phyloP scores from a whole-genome alignment of 2,329 filamentous ascomycete genomes.

The Ascosphaera pollenicola region DNA sequence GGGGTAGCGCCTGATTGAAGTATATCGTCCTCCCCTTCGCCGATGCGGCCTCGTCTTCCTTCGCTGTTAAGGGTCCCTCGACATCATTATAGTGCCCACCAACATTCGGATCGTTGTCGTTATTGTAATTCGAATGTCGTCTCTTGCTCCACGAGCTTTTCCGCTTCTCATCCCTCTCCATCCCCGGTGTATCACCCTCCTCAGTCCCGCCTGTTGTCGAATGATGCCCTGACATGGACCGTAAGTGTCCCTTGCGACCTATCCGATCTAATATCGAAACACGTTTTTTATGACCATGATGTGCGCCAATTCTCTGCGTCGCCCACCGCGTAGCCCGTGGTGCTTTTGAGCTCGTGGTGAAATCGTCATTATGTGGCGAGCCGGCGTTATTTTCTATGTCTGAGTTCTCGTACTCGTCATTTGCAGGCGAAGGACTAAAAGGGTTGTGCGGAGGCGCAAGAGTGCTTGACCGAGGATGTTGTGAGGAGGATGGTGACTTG shows the following conservation, averaged over 20 bases:
- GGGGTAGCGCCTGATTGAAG: conserved; percentile 68
- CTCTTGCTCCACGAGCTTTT: conserved; percentile 2
- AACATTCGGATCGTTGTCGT: conserved; percentile 5
- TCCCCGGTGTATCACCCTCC: conserved; percentile 8
- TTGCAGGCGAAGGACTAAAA: too few species aligned
- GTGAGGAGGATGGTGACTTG: too few species aligned
- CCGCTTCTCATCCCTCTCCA: conserved; percentile 6
- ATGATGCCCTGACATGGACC: not conserved
- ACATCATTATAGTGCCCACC: too few species aligned
- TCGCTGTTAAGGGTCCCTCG: conserved; percentile 5
- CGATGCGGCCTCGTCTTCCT: conserved; percentile 11
- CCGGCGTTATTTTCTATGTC: not conserved
- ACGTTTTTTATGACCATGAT: conserved; percentile 58
- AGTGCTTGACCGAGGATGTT: too few species aligned
- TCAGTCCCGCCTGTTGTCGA: conserved; percentile 14
- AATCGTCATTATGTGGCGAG: conserved; percentile 22
- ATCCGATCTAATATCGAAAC: conserved; percentile 47
- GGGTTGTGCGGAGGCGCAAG: too few species aligned
- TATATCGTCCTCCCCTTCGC: conserved; percentile 40
- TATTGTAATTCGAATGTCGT: conserved; percentile 3
- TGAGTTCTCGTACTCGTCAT: not conserved
- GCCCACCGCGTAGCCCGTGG: conserved; percentile 84
- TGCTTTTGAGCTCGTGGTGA: conserved; percentile 30
- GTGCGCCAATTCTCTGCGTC: conserved; percentile 63
- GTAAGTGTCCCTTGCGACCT: not conserved